These are phyloP conservation scores for Mariannaea elegans DNA, from an alignment of 2,329 filamentous ascomycete species.

Conservation along the genomic window DNA sequence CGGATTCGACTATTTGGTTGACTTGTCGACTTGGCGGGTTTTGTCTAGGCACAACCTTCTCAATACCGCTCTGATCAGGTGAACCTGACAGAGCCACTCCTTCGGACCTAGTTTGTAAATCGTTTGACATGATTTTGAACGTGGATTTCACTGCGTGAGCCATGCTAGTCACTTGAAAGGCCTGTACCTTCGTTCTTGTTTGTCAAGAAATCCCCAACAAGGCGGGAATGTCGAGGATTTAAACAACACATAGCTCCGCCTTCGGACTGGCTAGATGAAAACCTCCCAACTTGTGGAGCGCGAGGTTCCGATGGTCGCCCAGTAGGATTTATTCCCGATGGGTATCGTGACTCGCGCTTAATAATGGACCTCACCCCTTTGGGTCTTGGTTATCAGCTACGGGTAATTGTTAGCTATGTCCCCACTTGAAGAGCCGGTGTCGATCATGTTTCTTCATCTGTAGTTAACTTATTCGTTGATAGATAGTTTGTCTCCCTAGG, in stretches of 20 bases:
- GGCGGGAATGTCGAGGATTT: constrained; percentile 23
- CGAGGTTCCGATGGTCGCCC: constrained; percentile 1
- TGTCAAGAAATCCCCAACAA: background rate
- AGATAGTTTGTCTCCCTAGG: no score
- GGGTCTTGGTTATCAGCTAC: background rate
- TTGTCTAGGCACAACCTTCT: background rate
- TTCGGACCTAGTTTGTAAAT: background rate
- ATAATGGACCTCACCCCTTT: constrained; percentile 7
- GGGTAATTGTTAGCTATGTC: background rate
- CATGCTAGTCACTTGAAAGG: background rate
- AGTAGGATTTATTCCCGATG: constrained; percentile 22
- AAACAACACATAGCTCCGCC: constrained; percentile 13
- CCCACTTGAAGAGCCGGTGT: background rate
- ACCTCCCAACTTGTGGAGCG: constrained; percentile 12
- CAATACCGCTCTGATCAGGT: background rate
- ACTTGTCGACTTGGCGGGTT: background rate
- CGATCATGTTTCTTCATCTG: no score
- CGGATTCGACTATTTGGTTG: background rate
- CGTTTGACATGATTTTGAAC: background rate
- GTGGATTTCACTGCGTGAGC: background rate
- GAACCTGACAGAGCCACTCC: background rate
- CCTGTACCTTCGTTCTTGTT: background rate
- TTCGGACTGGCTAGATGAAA: constrained; percentile 12
- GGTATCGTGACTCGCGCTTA: constrained; percentile 15
- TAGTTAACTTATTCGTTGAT: no score